These are phyloP conservation scores for Botrytis galanthina DNA, from an alignment of 2,329 filamentous ascomycete genomes.

Conservation along the genomic window DNA sequence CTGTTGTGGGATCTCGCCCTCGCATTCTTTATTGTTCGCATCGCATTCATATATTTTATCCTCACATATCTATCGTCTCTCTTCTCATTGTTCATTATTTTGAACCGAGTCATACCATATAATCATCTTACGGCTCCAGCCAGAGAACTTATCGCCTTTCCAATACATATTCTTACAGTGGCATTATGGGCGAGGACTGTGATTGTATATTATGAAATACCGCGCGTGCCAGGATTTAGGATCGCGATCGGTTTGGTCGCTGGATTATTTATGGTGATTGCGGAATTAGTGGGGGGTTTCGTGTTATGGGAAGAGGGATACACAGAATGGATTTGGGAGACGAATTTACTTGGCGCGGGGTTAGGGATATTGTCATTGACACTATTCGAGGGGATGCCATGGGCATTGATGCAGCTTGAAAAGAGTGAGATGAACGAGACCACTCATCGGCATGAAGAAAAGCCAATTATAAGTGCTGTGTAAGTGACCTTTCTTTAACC, in stretches of 20 bases:
- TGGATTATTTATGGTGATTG: slow-evolving; percentile 30
- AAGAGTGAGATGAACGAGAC: slow-evolving; percentile 35
- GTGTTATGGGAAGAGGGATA: slow-evolving; percentile 30
- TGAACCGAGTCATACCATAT: slow-evolving; percentile 25
- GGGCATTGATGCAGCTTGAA: slow-evolving; percentile 35
- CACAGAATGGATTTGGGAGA: slow-evolving; percentile 28
- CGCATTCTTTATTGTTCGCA: slow-evolving; percentile 39
- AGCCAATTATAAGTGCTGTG: slow-evolving; percentile 26
- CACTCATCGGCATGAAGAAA: slow-evolving; percentile 33
- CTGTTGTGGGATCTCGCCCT: slow-evolving; percentile 43
- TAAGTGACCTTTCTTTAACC: slow-evolving; percentile 19
- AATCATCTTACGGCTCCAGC: slow-evolving; percentile 27
- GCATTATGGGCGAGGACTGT: slow-evolving; percentile 33
- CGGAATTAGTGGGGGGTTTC: slow-evolving; percentile 27
- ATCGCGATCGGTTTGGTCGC: slow-evolving; percentile 37
- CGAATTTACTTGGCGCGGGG: slow-evolving; percentile 21
- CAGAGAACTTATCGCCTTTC: slow-evolving; percentile 24
- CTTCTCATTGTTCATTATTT: slow-evolving; percentile 23
- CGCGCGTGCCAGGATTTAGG: slow-evolving; percentile 35
- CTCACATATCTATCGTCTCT: slow-evolving; percentile 34
- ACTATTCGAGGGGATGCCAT: slow-evolving; percentile 34
- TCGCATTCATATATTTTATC: slow-evolving; percentile 38
- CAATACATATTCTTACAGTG: slow-evolving; percentile 27
- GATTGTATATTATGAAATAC: slow-evolving; percentile 36
- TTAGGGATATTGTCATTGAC: slow-evolving; percentile 23